Conservation (phyloP, 805 yeast species). For the Saturnispora hagleri region DNA sequence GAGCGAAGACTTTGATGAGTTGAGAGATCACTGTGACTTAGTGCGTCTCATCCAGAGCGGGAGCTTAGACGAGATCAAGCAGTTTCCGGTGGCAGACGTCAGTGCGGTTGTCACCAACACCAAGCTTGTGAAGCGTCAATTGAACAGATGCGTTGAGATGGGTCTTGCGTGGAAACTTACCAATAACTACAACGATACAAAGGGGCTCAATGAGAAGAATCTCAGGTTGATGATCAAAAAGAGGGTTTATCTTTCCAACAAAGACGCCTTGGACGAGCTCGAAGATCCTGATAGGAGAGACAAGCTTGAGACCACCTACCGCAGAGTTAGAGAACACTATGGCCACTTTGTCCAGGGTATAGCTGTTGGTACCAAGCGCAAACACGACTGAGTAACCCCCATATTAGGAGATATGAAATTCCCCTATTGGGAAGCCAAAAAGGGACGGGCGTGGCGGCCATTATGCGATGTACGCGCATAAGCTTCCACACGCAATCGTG, state of each 20-base stretch:
- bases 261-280: conserved; percentile 62
- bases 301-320: conserved; percentile 44
- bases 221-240: conserved; percentile 59
- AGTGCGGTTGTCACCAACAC: conserved; percentile 35
- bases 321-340: conserved; percentile 63
- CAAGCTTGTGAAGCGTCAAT: conserved; percentile 56
- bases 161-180: conserved; percentile 36
- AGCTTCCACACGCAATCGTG: background rate
- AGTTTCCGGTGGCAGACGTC: conserved; percentile 19
- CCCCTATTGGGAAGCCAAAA: background rate
- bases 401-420: background rate
- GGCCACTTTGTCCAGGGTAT: conserved; percentile 24
- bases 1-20: conserved; percentile 81
- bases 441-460: background rate
- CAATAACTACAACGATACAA: conserved; percentile 17
- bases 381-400: background rate
- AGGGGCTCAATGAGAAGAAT: conserved; percentile 25
- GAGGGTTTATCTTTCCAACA: conserved; percentile 69
- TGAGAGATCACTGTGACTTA: conserved; percentile 78
- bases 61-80: conserved; percentile 23
- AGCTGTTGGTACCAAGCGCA: background rate
- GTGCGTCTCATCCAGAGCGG: conserved; percentile 32
- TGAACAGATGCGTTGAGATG: conserved; percentile 73
- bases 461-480: background rate
- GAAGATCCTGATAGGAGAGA: conserved; percentile 43